Base-by-base conservation (phyloP, 495 filamentous ascomycete genomes). In the Emericellopsis terricola region DNA sequence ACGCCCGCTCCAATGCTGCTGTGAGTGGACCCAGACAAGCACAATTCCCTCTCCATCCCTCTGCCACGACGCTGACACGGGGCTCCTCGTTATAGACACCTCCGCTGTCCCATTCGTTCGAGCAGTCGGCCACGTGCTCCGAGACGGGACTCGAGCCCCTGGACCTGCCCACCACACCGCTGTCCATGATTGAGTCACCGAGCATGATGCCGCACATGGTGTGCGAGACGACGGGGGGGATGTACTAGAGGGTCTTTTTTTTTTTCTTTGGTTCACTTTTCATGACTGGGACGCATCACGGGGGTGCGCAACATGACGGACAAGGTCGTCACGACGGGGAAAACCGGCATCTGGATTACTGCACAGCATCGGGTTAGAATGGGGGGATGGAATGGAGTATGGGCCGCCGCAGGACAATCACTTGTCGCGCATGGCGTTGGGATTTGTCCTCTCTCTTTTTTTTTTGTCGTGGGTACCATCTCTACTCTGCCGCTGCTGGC, bases 61-160 rank as follows among this genome's bases (percentile, higher is more conserved):
- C 43, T 44, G 44, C 40, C 45, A 36, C 31, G 43, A 48, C 38
- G 50, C 47, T 49, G 46, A 55, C 47, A 48, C 45, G 40, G 49
- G 48, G 52, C 51, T 15, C 45, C 39, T 45, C 46, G 33, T 29
- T 29, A 45, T 65, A 91, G 82, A 87, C 85, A 58, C 84, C 84
- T 57, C 71, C 83, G 47, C 70, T 91, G 47, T 76, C 75, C 45
- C 78, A 84, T 41, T 75, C 78, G 13, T 81, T 78, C 55, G 80
- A 86, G 41, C 73, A 76, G 46, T 86, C 81, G 36, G 58, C 62
- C 36, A 53, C 59, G 47, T 59, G 74, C 56, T 63, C 76, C 46
- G 58, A 78, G 55, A 48, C 61, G 52, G 55, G 68, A 30, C 60
- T 64, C 44, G 56, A 62, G 40, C 80, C 77, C 50, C 23, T n/a